Evolutionary conservation across 2,329 filamentous ascomycete species (phyloP), one percentile per base, ranked within the genome.

Genomic region (Exophiala bonariae): DNA sequence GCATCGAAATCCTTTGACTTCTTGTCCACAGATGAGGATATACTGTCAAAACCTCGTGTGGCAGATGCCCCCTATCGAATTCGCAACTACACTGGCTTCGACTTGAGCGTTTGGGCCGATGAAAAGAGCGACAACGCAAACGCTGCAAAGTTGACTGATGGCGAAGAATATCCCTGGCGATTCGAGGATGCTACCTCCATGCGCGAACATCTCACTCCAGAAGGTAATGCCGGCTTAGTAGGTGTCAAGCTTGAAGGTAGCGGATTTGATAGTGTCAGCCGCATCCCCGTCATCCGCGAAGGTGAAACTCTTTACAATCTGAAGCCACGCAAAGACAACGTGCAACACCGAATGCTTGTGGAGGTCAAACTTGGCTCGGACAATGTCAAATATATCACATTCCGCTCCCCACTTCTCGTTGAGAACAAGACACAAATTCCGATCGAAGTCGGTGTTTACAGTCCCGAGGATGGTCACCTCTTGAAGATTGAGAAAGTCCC

Each of bases 381-480:
- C 72, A 97, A 97, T 61, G 88, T 99, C 71, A 99, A 99, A 72
- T 95, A 95, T 65, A 95, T 99, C 62, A 99, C 91, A 1, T 84
- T 99, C 61, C 82, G 93, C 19, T 97, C 92, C 14, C 93, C 93
- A 1, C 73, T 99, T 1, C 72, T 96, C 0, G 83, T 99, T 6
- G 93, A 99, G 65, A 99, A 99, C 67, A 87, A 93, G 54, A 99
- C 93, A 0, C 89, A 99, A 63, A 96, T 99, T 34, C 92, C 93
- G 0, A 84, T 99, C 11, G 93, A 99, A 66, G 69, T 99, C 17
- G 95, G 93, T 13, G 83, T 99, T 13, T 96, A 89, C 63, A 93
- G 92, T 65, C 83, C 83, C 0, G 82, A 89, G 52, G 86, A 96
- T 47, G 91, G 91, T 1, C 86, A 96, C 65, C 75, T 99, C 14